Evolutionary conservation across 768 basidiomycete genomes (phyloP).

Genomic region (Rhodotorula toruloides): DNA sequence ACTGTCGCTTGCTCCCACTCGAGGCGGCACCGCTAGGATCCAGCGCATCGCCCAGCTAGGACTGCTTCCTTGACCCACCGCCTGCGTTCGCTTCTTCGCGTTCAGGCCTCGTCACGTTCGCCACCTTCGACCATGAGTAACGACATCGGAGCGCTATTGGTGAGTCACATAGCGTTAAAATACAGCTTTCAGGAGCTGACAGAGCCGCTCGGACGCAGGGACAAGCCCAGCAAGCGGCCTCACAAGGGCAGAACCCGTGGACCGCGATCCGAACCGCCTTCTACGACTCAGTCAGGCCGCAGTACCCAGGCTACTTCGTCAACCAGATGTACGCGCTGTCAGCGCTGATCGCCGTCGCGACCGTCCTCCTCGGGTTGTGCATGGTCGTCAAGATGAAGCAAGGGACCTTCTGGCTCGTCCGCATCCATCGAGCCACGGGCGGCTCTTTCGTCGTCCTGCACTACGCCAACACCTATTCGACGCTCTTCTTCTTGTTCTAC

Average conservation of each 20-base stretch:
- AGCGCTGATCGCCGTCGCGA: background rate
- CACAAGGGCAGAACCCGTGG: background rate
- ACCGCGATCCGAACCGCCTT: background rate
- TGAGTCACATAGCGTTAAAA: too few species aligned
- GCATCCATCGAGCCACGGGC: constrained; percentile 6
- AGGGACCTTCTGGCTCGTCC: constrained; percentile 11
- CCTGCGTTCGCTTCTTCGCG: background rate
- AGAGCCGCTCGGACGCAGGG: too few species aligned
- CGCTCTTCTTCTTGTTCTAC: background rate
- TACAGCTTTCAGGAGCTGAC: background rate
- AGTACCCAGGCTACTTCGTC: background rate
- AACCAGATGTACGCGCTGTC: constrained; percentile 11
- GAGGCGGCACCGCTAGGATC: too few species aligned
- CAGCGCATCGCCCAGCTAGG: too few species aligned
- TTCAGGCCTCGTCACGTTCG: background rate
- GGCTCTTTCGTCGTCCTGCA: constrained; percentile 17
- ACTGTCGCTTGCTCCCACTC: too few species aligned
- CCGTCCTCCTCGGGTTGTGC: constrained; percentile 1
- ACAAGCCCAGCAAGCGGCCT: background rate
- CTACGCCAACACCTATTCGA: constrained; percentile 11
- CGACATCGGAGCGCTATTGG: too few species aligned
- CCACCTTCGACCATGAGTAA: too few species aligned
- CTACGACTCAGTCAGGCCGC: background rate
- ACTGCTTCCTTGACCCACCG: too few species aligned
- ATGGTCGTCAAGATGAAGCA: constrained; percentile 7